Conservation (phyloP, 139 green algal genomes). For the Volvox africanus region DNA sequence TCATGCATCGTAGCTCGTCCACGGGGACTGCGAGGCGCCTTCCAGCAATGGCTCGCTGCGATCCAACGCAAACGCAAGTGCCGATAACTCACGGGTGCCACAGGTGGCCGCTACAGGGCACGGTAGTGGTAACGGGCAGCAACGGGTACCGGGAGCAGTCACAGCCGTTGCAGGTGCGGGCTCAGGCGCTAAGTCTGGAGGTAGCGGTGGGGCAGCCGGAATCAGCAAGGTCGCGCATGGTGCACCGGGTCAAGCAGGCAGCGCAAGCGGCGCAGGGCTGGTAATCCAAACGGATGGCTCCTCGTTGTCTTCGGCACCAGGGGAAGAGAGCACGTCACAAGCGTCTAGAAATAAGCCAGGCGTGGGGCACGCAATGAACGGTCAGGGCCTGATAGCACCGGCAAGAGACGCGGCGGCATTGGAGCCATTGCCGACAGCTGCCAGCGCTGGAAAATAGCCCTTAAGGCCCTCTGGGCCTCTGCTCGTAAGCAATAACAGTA, state of each 20-base stretch:
- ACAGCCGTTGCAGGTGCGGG: not conserved
- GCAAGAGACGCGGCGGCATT: too few species aligned
- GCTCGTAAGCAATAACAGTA: too few species aligned
- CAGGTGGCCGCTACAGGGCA: not conserved
- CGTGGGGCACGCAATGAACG: too few species aligned
- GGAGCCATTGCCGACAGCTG: too few species aligned
- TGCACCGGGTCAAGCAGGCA: not conserved
- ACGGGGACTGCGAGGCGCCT: not conserved
- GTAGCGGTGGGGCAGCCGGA: not conserved
- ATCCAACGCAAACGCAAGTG: not conserved
- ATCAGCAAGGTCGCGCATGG: not conserved
- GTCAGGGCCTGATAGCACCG: too few species aligned
- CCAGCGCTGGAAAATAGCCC: too few species aligned
- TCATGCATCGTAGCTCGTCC: not conserved
- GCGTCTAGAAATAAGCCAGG: not conserved
- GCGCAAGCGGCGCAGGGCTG: not conserved
- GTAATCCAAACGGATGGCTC: not conserved
- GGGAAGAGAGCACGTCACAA: not conserved
- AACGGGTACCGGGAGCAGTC: not conserved
- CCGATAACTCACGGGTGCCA: not conserved
- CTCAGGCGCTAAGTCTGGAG: not conserved
- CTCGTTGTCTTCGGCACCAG: slow-evolving; percentile 11
- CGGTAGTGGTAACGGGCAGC: not conserved
- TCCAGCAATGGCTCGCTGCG: not conserved
- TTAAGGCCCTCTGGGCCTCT: too few species aligned